A percentile compares a stretch with the other conserved stretches of the same genome.
These are phyloP conservation scores for Thecaphora thlaspeos DNA, from an alignment of 1,284 basidiomycete genomes.

Conservation along the genomic window DNA sequence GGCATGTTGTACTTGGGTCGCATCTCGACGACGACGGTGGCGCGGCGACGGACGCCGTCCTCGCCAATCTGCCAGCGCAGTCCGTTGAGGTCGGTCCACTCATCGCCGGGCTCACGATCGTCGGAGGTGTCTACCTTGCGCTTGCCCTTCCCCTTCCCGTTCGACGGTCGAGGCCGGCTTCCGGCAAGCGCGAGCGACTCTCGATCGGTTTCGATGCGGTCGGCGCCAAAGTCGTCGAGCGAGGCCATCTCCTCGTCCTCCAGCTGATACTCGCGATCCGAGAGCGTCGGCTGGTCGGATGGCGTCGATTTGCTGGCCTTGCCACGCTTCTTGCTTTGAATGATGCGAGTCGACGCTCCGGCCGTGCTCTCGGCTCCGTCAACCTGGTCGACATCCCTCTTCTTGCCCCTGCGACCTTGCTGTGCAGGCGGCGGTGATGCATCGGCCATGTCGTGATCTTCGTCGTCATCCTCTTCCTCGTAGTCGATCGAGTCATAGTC, in stretches of 20 bases:
- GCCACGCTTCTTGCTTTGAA: slow-evolving; percentile 6
- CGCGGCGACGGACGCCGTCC: slow-evolving; percentile 20
- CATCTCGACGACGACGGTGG: slow-evolving; percentile 46
- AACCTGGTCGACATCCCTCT: slow-evolving; percentile 28
- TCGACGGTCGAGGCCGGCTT: slow-evolving; percentile 1
- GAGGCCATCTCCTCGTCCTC: slow-evolving; percentile 19
- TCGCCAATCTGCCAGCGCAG: slow-evolving; percentile 47
- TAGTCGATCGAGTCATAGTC: slow-evolving; percentile 6
- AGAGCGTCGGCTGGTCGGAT: slow-evolving; percentile 9
- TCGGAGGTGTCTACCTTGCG: slow-evolving; percentile 37
- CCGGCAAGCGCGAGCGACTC: no score
- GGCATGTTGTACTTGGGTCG: slow-evolving; percentile 50
- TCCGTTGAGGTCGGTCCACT: slow-evolving; percentile 50
- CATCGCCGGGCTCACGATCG: slow-evolving; percentile 46
- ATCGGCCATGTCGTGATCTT: no score
- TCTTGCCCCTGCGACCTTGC: slow-evolving; percentile 8
- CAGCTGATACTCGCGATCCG: slow-evolving; percentile 11
- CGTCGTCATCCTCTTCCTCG: background rate
- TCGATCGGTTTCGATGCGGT: no score
- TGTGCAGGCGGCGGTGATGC: no score
- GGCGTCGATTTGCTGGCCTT: slow-evolving; percentile 16
- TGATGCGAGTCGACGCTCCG: slow-evolving; percentile 6
- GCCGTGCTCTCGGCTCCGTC: slow-evolving; percentile 5
- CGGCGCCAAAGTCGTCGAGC: slow-evolving; percentile 7
- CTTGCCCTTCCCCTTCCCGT: slow-evolving; percentile 9